Conservation (phyloP, 208 protist genomes). For the Cochliopodium minus region DNA sequence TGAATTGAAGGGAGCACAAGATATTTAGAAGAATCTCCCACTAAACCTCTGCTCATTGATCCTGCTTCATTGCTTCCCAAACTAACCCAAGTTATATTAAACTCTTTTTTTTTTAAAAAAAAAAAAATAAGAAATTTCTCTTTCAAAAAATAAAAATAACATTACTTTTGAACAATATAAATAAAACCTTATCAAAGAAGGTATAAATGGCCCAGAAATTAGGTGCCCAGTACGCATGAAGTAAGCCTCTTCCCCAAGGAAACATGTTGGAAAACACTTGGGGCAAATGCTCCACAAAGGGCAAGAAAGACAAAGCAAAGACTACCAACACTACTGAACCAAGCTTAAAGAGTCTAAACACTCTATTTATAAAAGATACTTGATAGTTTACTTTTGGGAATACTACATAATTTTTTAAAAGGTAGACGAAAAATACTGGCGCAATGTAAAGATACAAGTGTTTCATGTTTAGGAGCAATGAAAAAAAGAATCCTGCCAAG, state of each 20-base stretch:
- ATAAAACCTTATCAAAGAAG: slow-evolving; percentile 22
- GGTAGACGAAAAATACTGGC: slow-evolving; percentile 45
- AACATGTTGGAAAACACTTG: slow-evolving; percentile 43
- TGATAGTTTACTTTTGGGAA: no score
- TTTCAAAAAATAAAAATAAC: no score
- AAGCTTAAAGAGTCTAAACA: no score
- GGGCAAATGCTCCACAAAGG: background rate
- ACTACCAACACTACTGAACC: no score
- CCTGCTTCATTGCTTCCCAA: background rate
- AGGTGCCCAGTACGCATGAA: slow-evolving; percentile 64
- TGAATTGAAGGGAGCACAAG: background rate
- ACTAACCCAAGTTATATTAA: no score
- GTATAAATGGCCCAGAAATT: slow-evolving; percentile 60
- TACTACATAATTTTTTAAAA: slow-evolving; percentile 26
- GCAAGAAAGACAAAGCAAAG: background rate
- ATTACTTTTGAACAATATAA: background rate
- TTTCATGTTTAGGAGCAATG: slow-evolving; percentile 56
- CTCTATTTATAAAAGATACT: no score
- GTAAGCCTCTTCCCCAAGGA: slow-evolving; percentile 52
- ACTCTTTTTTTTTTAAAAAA: no score
- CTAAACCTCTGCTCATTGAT: background rate
- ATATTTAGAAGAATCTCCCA: slow-evolving; percentile 1
- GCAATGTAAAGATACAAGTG: slow-evolving; percentile 54
- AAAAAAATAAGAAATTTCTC: no score
- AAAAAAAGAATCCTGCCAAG: slow-evolving; percentile 30